These are phyloP conservation scores for Maudiozyma bulderi DNA, from an alignment of 805 yeast genomes.

Conservation along the genomic window DNA sequence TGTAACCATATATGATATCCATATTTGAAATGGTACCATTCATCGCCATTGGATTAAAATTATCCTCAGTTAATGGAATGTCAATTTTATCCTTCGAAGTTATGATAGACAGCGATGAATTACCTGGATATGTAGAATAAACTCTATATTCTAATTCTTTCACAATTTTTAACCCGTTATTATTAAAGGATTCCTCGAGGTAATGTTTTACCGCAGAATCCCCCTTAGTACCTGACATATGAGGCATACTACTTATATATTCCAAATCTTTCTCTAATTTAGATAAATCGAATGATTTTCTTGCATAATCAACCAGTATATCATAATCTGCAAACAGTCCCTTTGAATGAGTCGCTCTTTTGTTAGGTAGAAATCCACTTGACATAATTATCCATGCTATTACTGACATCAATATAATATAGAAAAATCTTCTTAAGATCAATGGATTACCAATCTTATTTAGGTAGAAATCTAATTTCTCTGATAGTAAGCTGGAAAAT, in stretches of 20 bases:
- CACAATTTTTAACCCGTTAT: constrained; percentile 45
- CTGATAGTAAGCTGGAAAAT: constrained; percentile 25
- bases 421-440: constrained; percentile 66
- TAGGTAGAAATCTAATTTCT: constrained; percentile 47
- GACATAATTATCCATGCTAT: constrained; percentile 49
- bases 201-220: constrained; percentile 65
- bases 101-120: not conserved
- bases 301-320: constrained; percentile 40
- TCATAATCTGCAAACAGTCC: constrained; percentile 59
- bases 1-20: constrained; percentile 51
- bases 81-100: not conserved
- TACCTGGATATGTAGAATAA: constrained; percentile 49
- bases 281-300: constrained; percentile 43
- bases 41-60: constrained; percentile 63
- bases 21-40: constrained; percentile 45
- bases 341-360: constrained; percentile 30
- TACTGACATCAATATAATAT: constrained; percentile 55
- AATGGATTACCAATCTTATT: constrained; percentile 76
- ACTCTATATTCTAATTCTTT: constrained; percentile 37
- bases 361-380: constrained; percentile 44
- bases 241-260: constrained; percentile 73
- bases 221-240: constrained; percentile 80
- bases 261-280: constrained; percentile 57
- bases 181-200: constrained; percentile 46
- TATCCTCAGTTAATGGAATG: constrained; percentile 27